These are phyloP conservation scores for Diaporthe vaccinii DNA, from an alignment of 2,329 filamentous ascomycete genomes.

Conservation along the genomic window DNA sequence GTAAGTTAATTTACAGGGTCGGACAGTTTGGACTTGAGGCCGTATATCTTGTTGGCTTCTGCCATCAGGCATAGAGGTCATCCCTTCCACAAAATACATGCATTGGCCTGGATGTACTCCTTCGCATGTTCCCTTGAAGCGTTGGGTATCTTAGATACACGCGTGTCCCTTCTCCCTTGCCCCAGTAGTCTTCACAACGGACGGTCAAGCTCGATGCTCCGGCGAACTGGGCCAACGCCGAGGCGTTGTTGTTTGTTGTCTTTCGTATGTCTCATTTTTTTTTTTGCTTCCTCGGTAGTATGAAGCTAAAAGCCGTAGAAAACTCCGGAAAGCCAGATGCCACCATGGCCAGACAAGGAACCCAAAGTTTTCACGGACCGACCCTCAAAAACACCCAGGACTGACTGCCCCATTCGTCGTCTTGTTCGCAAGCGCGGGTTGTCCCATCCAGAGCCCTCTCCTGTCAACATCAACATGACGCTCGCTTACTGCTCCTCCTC, in stretches of 20 bases:
- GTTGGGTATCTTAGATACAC: slow-evolving; percentile 34
- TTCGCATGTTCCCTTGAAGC: slow-evolving; percentile 1
- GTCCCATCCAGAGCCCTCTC: slow-evolving; percentile 25
- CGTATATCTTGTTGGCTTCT: slow-evolving; percentile 28
- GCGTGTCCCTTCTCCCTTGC: slow-evolving; percentile 13
- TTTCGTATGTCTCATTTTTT: slow-evolving; percentile 40
- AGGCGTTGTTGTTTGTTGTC: slow-evolving; percentile 29
- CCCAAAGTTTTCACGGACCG: slow-evolving; percentile 44
- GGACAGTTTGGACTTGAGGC: slow-evolving; percentile 26
- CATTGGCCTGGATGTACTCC: slow-evolving; percentile 18
- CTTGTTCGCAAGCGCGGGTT: slow-evolving; percentile 38
- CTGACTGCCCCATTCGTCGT: slow-evolving; percentile 45
- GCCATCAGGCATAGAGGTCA: slow-evolving; percentile 34
- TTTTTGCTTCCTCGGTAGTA: slow-evolving; percentile 50
- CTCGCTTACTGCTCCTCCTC: slow-evolving; percentile 63
- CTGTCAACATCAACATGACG: slow-evolving; percentile 16
- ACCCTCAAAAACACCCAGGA: slow-evolving; percentile 42
- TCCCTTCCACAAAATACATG: slow-evolving; percentile 27
- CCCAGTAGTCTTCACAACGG: slow-evolving; percentile 12
- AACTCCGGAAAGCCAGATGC: slow-evolving; percentile 60
- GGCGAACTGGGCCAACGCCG: slow-evolving; percentile 18
- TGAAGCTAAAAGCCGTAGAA: slow-evolving; percentile 60
- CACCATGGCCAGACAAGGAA: slow-evolving; percentile 54
- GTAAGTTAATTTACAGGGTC: slow-evolving; percentile 40
- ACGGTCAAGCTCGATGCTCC: neutral